These are phyloP conservation scores for Saccharomyces pastorianus DNA, from an alignment of 1,139 yeast genomes.

Conservation along the genomic window DNA sequence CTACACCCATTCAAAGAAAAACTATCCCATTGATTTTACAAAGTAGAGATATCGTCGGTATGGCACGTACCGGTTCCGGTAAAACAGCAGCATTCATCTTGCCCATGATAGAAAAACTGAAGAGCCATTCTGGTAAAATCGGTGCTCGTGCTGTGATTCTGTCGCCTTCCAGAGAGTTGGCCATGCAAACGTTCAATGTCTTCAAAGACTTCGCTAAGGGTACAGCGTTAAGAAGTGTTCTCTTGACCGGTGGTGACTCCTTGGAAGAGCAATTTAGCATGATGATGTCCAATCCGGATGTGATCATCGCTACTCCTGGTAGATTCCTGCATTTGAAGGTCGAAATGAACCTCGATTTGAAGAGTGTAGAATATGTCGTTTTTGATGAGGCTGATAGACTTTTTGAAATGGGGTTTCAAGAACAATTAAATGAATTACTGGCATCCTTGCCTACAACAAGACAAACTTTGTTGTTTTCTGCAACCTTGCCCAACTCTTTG, in stretches of 20 bases:
- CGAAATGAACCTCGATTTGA: conserved; percentile 84
- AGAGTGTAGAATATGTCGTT: conserved; percentile 77
- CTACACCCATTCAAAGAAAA: conserved; percentile 96
- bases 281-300: conserved; percentile 92
- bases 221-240: conserved; percentile 69
- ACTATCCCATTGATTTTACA: conserved; percentile 86
- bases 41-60: conserved; percentile 91
- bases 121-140: conserved; percentile 74
- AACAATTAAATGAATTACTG: conserved; percentile 82
- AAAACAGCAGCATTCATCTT: conserved; percentile 96
- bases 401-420: conserved; percentile 95
- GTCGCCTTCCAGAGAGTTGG: conserved; percentile 84
- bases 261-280: conserved; percentile 89
- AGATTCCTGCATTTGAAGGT: conserved; percentile 90
- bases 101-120: conserved; percentile 81
- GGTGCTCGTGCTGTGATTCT: conserved; percentile 85
- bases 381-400: conserved; percentile 98
- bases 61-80: conserved; percentile 99
- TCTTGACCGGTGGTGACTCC: conserved; percentile 94
- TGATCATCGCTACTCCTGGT: conserved; percentile 95
- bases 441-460: conserved; percentile 75
- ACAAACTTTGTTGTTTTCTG: conserved; percentile 86
- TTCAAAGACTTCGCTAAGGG: conserved; percentile 83
- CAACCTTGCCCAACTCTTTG: conserved; percentile 84
- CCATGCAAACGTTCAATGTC: conserved; percentile 82